Percentiles rank a stretch among this genome's conserved stretches.
Evolutionary conservation across 371 early-diverging fungal genomes (phyloP).

Genomic region (Batkoa obscura): DNA sequence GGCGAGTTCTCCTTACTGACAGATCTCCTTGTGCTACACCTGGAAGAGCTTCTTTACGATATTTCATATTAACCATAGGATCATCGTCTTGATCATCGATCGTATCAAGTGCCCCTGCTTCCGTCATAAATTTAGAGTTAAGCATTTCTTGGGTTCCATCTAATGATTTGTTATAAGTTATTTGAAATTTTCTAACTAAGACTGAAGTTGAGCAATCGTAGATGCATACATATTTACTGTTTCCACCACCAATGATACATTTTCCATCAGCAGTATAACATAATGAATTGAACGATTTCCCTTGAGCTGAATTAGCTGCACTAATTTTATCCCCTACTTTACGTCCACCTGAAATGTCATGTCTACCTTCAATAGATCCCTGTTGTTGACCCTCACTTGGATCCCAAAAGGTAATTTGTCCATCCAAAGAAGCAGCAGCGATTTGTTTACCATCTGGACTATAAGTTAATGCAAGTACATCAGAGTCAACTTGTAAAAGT

Average conservation of each 20-base stretch:
- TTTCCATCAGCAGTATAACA: conserved; percentile 90
- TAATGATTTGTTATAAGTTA: conserved; percentile 74
- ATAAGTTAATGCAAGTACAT: conserved; percentile 76
- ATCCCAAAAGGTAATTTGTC: conserved; percentile 86
- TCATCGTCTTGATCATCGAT: conserved; percentile 52
- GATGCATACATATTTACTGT: conserved; percentile 84
- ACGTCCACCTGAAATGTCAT: conserved; percentile 83
- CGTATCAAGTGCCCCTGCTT: conserved; percentile 58
- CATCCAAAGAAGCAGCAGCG: conserved; percentile 77
- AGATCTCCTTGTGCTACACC: conserved; percentile 75
- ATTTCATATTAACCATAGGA: conserved; percentile 58
- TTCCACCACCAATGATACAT: conserved; percentile 80
- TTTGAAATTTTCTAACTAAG: conserved; percentile 74
- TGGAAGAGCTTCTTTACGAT: conserved; percentile 68
- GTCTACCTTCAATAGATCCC: conserved; percentile 70
- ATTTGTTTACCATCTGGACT: conserved; percentile 81
- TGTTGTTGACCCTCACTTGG: conserved; percentile 39
- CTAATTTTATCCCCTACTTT: conserved; percentile 49
- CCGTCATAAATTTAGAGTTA: conserved; percentile 82
- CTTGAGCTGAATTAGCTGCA: conserved; percentile 64
- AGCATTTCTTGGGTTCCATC: conserved; percentile 82
- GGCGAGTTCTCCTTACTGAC: conserved; percentile 48
- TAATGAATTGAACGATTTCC: conserved; percentile 76
- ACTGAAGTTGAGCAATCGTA: conserved; percentile 62
- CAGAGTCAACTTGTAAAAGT: conserved; percentile 53